Evolutionary conservation across 1,284 basidiomycete species (phyloP).

Genomic region (Golubevia sp.): DNA sequence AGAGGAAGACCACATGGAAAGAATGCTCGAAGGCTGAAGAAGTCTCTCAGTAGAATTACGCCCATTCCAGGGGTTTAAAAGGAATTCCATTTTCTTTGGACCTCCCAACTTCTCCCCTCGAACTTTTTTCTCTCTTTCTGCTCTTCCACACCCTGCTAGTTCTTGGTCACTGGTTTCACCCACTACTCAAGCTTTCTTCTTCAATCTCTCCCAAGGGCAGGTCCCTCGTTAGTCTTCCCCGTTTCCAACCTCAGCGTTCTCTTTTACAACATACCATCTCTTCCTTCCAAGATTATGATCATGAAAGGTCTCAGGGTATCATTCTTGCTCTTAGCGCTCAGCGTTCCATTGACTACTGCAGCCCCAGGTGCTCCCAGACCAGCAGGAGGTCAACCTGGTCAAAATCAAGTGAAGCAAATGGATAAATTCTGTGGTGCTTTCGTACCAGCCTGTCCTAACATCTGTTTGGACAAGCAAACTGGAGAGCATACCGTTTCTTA

Average conservation of each 20-base stretch:
- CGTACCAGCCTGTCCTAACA: background rate
- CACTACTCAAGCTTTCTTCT: background rate
- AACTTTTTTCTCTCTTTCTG: background rate
- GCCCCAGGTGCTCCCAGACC: background rate
- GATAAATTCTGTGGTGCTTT: background rate
- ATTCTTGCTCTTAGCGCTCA: background rate
- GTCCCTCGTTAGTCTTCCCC: background rate
- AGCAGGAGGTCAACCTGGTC: background rate
- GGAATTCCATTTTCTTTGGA: too few relatives aligned
- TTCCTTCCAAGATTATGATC: background rate
- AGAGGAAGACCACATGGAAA: too few relatives aligned
- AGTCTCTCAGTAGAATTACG: too few relatives aligned
- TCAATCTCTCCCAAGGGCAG: background rate
- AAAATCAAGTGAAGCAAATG: background rate
- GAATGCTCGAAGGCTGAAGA: too few relatives aligned
- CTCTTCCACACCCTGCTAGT: too few relatives aligned
- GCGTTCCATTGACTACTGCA: background rate
- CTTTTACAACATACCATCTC: background rate
- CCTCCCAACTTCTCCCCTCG: too few relatives aligned
- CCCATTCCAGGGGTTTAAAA: too few relatives aligned
- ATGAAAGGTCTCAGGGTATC: background rate
- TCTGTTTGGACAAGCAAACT: too few relatives aligned
- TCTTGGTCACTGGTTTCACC: too few relatives aligned
- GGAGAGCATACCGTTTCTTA: too few relatives aligned
- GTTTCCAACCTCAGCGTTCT: background rate